phyloP scores from a whole-genome alignment of 768 basidiomycete species.

The Rhodotorula babjevae region DNA sequence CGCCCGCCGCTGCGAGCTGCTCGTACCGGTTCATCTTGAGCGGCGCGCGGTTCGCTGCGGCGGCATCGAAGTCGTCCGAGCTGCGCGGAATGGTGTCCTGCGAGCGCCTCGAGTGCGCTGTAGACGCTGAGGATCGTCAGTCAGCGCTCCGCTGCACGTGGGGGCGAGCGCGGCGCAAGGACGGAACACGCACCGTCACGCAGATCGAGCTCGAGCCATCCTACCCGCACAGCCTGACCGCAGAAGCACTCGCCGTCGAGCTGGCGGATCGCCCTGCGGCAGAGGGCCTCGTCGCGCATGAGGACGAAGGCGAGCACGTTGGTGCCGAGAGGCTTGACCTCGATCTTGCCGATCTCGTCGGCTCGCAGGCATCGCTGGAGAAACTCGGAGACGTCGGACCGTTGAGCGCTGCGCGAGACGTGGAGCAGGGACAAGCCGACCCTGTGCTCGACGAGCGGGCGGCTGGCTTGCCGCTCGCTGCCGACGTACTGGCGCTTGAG shows the following conservation, averaged over 20 bases:
- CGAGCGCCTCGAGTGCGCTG: too few relatives aligned
- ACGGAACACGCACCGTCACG: neutral
- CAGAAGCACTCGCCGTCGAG: neutral
- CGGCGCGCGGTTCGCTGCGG: neutral
- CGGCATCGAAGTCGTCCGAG: too few relatives aligned
- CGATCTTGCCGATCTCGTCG: neutral
- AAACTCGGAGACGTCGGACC: neutral
- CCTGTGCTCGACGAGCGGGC: neutral
- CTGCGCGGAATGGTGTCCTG: too few relatives aligned
- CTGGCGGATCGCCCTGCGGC: neutral
- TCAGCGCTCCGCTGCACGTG: rapidly evolving
- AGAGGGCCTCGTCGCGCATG: neutral
- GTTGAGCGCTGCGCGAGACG: neutral
- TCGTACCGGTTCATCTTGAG: slow-evolving; percentile 1
- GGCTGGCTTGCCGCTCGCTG: neutral
- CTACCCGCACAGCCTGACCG: neutral
- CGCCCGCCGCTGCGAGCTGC: neutral
- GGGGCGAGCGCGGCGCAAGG: too few relatives aligned
- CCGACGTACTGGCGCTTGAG: slow-evolving; percentile 1
- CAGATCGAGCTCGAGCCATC: neutral
- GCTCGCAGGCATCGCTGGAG: neutral
- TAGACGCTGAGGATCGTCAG: neutral
- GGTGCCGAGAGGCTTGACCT: neutral
- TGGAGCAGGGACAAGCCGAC: neutral
- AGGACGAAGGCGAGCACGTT: neutral